Evolutionary conservation across 148 eudicot species (phyloP).

Genomic region (Vaccinium darrowii): DNA sequence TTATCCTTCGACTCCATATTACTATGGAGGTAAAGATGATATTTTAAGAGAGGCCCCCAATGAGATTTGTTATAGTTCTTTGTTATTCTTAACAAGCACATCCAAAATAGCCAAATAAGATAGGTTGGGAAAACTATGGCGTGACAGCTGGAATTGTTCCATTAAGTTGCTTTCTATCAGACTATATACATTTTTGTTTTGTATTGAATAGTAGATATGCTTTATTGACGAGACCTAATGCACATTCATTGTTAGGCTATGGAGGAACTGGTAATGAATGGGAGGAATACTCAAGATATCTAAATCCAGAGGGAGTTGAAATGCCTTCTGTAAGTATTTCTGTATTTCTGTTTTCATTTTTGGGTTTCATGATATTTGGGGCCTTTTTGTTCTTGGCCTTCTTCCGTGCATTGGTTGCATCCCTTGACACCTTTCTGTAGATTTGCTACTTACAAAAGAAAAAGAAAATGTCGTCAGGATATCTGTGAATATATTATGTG

Average conservation of each 20-base stretch:
- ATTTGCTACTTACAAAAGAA: background rate
- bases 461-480: background rate
- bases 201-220: background rate
- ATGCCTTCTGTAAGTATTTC: conserved; percentile 2
- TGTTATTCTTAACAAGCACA: background rate
- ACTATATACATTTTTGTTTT: too few relatives aligned
- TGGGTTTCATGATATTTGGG: background rate
- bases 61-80: background rate
- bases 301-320: conserved; percentile 11
- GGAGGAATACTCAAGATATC: conserved; percentile 5
- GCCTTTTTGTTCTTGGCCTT: background rate
- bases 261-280: conserved; percentile 5
- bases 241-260: background rate
- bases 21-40: conserved; percentile 6
- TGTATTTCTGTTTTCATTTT: background rate
- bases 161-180: background rate
- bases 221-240: background rate
- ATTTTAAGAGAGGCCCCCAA: background rate
- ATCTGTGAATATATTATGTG: background rate
- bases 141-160: background rate
- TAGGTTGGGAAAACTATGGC: background rate
- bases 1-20: conserved; percentile 1
- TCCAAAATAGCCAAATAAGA: background rate
- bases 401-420: background rate
- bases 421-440: background rate